These are phyloP conservation scores for Mortierella sp. DNA, from an alignment of 371 early-diverging fungal genomes.

Conservation along the genomic window DNA sequence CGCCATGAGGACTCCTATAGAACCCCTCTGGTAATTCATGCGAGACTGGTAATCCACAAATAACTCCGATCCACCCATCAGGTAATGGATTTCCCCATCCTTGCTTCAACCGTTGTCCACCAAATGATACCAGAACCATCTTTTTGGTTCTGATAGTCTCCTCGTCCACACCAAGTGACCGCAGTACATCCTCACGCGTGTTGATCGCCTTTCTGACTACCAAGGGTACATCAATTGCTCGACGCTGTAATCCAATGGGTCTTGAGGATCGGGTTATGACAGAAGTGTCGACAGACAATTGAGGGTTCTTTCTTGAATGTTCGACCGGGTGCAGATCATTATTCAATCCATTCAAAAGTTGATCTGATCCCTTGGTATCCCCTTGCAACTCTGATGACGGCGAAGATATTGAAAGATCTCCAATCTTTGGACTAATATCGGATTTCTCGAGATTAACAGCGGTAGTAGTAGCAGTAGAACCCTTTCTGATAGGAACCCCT, in stretches of 20 bases:
- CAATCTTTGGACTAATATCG: too few relatives aligned
- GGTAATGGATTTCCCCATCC: slow-evolving; percentile 74
- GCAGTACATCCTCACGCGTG: slow-evolving; percentile 67
- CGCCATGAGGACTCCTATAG: slow-evolving; percentile 73
- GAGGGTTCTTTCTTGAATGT: slow-evolving; percentile 1
- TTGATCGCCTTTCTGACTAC: slow-evolving; percentile 61
- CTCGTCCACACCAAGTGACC: slow-evolving; percentile 69
- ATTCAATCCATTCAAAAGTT: not conserved
- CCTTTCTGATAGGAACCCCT: not conserved
- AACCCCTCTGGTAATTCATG: slow-evolving; percentile 65
- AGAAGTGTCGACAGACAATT: slow-evolving; percentile 10
- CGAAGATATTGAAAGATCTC: too few relatives aligned
- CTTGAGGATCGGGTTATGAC: not conserved
- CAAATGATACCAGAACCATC: slow-evolving; percentile 81
- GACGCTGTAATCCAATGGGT: slow-evolving; percentile 13
- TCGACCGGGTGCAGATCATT: not conserved
- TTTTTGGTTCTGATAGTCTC: slow-evolving; percentile 68
- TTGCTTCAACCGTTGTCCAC: slow-evolving; percentile 74
- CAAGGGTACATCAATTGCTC: slow-evolving; percentile 50
- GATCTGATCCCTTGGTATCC: too few relatives aligned
- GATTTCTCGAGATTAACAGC: too few relatives aligned
- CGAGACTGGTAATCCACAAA: slow-evolving; percentile 72
- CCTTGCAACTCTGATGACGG: too few relatives aligned
- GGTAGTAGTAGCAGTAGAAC: not conserved
- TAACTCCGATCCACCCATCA: slow-evolving; percentile 81